Evolutionary conservation across 31 red algal species (phyloP), one percentile per base, ranked within the genome.

Genomic region (Bonnemaisonia californica): DNA sequence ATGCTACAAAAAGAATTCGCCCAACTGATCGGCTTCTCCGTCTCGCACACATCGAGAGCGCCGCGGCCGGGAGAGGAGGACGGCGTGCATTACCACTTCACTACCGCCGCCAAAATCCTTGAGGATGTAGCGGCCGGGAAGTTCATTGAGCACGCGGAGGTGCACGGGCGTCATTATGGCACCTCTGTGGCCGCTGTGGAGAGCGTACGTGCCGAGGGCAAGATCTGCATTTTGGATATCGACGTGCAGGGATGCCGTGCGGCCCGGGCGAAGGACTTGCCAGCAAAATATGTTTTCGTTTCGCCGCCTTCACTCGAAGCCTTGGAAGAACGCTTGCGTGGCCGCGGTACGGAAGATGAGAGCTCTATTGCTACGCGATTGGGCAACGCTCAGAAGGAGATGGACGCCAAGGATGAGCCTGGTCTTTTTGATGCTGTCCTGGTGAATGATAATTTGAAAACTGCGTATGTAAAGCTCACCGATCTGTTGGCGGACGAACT

Each of bases 51-150:
- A 19, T 92, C 96, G 22, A 92, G 96, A 29, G 69, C 81, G 37
- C 96, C 96, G 24, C 85, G 96, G 23, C 40, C 76, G 27, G 89
- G 84, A 29, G 96, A 98, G 79, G 34, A 79, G 28, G 72, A 98
- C 71, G 96, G 93, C 59, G 80, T 89, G 21, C 71, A 95, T 48
- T 98, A 98, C 56, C 82, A 98, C 81, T 98, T 98, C 55, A 77
- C 81, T 32, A 86, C 83, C 11, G 71, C 70, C 33, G 85, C 93
- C 7, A 32, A 82, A 39, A 85, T 98, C 57, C 26, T 83, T 57
- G 63, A 27, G 3, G 82, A 85, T 45, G 80, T 95, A 3, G 89
- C 81, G 11, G 79, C 45, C 28, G 89, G 89, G n/a, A 76, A 91
- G 28, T 98, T 98, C 72, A 79, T 95, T 34, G 96, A 98, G 79